phyloP scores from a whole-genome alignment of 768 basidiomycete species.

The Russula compacta region DNA sequence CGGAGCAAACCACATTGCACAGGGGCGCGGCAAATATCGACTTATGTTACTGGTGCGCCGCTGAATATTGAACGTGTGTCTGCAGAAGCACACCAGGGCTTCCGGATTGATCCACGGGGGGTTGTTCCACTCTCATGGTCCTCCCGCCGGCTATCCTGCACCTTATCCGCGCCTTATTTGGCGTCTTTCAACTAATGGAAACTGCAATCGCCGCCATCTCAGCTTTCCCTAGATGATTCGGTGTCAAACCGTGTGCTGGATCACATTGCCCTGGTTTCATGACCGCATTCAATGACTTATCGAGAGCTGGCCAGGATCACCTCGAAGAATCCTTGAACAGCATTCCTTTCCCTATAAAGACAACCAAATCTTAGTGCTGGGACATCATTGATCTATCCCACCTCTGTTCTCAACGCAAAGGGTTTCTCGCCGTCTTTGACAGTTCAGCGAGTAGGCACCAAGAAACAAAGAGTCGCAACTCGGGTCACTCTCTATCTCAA shows the following conservation, averaged over 20 bases:
- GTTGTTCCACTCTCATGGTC: neutral
- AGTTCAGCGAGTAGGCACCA: neutral
- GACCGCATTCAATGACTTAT: neutral
- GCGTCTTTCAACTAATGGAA: neutral
- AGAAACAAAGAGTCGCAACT: neutral
- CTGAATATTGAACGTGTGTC: too few species aligned
- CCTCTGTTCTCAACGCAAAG: neutral
- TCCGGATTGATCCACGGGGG: neutral
- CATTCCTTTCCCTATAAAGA: neutral
- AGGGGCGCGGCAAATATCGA: too few species aligned
- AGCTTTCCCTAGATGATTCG: neutral
- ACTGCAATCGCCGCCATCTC: neutral
- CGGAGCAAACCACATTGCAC: too few species aligned
- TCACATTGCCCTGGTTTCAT: neutral
- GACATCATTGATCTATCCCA: neutral
- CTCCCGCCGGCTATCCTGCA: neutral
- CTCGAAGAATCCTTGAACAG: neutral
- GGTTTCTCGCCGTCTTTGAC: neutral
- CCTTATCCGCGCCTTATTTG: neutral
- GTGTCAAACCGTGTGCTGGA: neutral
- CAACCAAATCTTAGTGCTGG: neutral
- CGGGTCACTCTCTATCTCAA: neutral
- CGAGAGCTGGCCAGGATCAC: neutral
- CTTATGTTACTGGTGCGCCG: too few species aligned
- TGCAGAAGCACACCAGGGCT: too few species aligned